These are phyloP conservation scores for Curvularia verruculosa DNA, from an alignment of 2,329 filamentous ascomycete genomes.

Conservation along the genomic window DNA sequence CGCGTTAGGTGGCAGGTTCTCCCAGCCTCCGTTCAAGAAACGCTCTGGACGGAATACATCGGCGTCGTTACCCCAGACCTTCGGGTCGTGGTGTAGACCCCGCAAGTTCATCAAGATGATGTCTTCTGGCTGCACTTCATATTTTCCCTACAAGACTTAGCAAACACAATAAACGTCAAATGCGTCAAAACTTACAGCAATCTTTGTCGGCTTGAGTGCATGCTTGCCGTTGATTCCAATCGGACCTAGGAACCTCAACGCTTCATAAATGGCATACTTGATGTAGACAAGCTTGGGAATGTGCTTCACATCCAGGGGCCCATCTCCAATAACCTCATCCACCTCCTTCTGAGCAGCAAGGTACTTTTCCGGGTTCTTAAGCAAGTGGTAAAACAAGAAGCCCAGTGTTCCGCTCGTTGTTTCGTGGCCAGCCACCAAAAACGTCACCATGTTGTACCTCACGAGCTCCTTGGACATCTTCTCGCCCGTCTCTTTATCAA, in stretches of 20 bases:
- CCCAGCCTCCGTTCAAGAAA: conserved; percentile 12
- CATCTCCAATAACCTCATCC: conserved; percentile 12
- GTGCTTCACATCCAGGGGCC: conserved; percentile 3
- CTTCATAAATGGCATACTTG: conserved; percentile 14
- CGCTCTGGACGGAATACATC: conserved; percentile 14
- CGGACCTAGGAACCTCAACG: conserved; percentile 10
- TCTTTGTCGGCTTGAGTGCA: conserved; percentile 8
- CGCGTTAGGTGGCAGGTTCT: conserved; percentile 11
- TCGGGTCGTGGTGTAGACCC: conserved; percentile 11
- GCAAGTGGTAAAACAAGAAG: conserved; percentile 12
- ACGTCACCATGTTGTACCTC: conserved; percentile 15
- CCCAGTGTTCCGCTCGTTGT: conserved; percentile 14
- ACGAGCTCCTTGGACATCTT: conserved; percentile 14
- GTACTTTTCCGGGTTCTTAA: conserved; percentile 11
- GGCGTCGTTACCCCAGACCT: conserved; percentile 14
- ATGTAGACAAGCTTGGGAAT: conserved; percentile 6
- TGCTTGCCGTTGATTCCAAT: conserved; percentile 10
- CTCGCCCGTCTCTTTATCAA: conserved; percentile 13
- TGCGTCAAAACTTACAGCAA: conserved; percentile 5
- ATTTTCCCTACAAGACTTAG: conserved; percentile 5
- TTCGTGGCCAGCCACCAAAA: conserved; percentile 13
- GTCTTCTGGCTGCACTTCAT: conserved; percentile 10
- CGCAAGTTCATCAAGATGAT: conserved; percentile 10
- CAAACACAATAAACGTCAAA: no score
- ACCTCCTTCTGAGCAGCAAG: conserved; percentile 13